Evolutionary conservation across 2,329 filamentous ascomycete genomes (phyloP).

Genomic region (Microdochium nivale): DNA sequence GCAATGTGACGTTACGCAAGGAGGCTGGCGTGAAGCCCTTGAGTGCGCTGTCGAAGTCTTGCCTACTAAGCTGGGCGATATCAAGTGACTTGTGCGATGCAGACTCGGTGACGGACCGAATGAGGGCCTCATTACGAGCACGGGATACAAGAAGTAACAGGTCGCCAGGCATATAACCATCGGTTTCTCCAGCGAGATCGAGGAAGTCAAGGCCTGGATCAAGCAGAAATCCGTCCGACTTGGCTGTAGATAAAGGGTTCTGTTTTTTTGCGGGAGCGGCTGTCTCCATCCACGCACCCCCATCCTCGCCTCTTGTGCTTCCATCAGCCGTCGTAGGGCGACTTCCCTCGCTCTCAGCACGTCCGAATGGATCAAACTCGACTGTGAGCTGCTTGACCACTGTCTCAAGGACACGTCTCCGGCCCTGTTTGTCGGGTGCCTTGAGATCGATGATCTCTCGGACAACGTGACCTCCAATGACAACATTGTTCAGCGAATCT

Average conservation of each 20-base stretch:
- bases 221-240: constrained; percentile 58
- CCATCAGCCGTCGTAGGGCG: constrained; percentile 50
- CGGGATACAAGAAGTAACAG: constrained; percentile 76
- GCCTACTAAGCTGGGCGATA: constrained; percentile 55
- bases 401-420: constrained; percentile 74
- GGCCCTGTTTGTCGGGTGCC: constrained; percentile 85
- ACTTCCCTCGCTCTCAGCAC: constrained; percentile 33
- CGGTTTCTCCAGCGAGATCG: constrained; percentile 86
- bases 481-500: constrained; percentile 81
- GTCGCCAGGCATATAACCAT: constrained; percentile 97
- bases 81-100: constrained; percentile 35
- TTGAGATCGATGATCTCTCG: constrained; percentile 85
- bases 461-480: constrained; percentile 86
- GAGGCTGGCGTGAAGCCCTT: constrained; percentile 94
- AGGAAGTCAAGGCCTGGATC: constrained; percentile 78
- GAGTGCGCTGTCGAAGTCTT: constrained; percentile 77
- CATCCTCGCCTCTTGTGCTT: constrained; percentile 38
- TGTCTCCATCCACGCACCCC: constrained; percentile 67
- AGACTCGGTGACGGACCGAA: constrained; percentile 61
- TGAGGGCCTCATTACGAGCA: constrained; percentile 85
- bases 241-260: constrained; percentile 20
- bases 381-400: constrained; percentile 53
- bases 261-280: constrained; percentile 45
- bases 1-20: constrained; percentile 85
- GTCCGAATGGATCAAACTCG: constrained; percentile 24